Percentiles rank a stretch among this genome's conserved stretches.
These are phyloP conservation scores for Trichoderma gracile DNA, from an alignment of 2,329 filamentous ascomycete genomes.

Conservation along the genomic window DNA sequence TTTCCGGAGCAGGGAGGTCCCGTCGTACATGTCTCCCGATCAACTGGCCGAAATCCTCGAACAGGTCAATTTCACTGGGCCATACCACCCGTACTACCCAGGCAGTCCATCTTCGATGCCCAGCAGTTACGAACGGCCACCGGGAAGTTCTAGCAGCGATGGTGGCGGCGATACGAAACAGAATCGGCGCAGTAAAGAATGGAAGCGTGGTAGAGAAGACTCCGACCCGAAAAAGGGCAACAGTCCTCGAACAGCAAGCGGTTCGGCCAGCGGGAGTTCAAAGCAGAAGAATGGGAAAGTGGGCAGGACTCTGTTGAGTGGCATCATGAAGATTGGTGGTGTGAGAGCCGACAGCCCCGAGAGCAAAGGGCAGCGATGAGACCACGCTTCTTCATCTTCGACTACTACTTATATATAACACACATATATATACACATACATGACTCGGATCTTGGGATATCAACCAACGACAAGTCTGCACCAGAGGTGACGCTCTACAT, in stretches of 20 bases:
- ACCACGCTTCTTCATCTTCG: neutral
- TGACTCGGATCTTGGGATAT: slow-evolving; percentile 13
- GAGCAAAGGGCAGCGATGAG: slow-evolving; percentile 35
- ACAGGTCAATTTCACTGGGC: slow-evolving; percentile 43
- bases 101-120: slow-evolving; percentile 31
- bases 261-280: slow-evolving; percentile 35
- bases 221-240: slow-evolving; percentile 35
- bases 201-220: slow-evolving; percentile 34
- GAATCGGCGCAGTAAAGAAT: slow-evolving; percentile 38
- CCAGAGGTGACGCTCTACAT: neutral
- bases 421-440: slow-evolving; percentile 4
- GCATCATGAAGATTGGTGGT: slow-evolving; percentile 49
- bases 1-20: slow-evolving; percentile 43
- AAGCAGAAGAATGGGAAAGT: slow-evolving; percentile 44
- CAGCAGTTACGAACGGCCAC: slow-evolving; percentile 41
- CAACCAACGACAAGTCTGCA: neutral
- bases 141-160: slow-evolving; percentile 56
- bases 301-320: slow-evolving; percentile 46
- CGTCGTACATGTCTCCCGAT: slow-evolving; percentile 36
- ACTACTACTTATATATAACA: neutral
- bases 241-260: slow-evolving; percentile 35
- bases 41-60: slow-evolving; percentile 53
- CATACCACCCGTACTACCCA: slow-evolving; percentile 36
- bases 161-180: slow-evolving; percentile 30
- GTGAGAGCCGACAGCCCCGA: slow-evolving; percentile 45